Evolutionary conservation across 495 filamentous ascomycete species (phyloP).

Genomic region (Symbiotaphrina buchneri): DNA sequence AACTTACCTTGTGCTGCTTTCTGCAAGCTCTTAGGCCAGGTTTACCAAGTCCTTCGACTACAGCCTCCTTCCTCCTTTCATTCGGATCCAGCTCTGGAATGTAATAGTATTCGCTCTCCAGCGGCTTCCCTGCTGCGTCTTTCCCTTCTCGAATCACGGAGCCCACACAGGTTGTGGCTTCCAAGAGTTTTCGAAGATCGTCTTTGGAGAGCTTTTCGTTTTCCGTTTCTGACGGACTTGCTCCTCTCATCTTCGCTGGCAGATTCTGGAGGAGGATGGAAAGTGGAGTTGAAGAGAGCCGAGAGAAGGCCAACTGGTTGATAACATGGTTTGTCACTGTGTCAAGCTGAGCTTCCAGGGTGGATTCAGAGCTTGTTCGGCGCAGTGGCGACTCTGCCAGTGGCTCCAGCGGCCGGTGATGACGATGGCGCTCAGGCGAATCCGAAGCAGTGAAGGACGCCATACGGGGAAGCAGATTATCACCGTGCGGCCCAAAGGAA

Average conservation of each 20-base stretch:
- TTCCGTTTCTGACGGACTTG: constrained; percentile 14
- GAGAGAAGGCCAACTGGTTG: constrained; percentile 93
- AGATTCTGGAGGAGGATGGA: constrained; percentile 72
- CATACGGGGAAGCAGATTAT: constrained; percentile 57
- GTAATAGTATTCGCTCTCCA: constrained; percentile 96
- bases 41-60: constrained; percentile 66
- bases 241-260: constrained; percentile 34
- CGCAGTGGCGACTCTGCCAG: neutral
- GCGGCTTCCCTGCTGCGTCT: constrained; percentile 79
- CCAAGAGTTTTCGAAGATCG: constrained; percentile 46
- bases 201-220: constrained; percentile 26
- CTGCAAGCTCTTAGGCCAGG: constrained; percentile 71
- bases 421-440: constrained; percentile 25
- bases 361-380: constrained; percentile 6
- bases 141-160: constrained; percentile 81
- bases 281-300: constrained; percentile 78
- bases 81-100: constrained; percentile 78
- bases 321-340: constrained; percentile 51
- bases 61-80: constrained; percentile 53
- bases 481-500: constrained; percentile 74
- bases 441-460: constrained; percentile 40
- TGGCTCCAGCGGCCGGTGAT: constrained; percentile 1
- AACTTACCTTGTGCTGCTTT: constrained; percentile 84
- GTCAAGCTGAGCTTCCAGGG: constrained; percentile 9
- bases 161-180: constrained; percentile 53